These are phyloP conservation scores for Fusarium vanettenii DNA, from an alignment of 2,329 filamentous ascomycete species.

Conservation along the genomic window DNA sequence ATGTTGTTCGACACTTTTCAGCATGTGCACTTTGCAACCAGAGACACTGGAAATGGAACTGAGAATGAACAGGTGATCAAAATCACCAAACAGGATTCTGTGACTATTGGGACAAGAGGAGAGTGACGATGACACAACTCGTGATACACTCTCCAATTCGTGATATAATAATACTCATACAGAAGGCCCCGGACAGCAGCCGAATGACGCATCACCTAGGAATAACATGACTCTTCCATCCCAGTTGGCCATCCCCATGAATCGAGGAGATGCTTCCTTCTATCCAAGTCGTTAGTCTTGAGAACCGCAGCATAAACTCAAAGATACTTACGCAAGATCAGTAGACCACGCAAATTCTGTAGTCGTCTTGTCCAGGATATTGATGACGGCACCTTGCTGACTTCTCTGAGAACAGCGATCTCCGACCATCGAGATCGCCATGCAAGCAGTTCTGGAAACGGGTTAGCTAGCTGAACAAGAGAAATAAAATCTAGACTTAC, in stretches of 20 bases:
- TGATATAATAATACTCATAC: not conserved
- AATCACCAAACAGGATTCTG: not conserved
- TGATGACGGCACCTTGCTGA: conserved; percentile 19
- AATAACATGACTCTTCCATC: not conserved
- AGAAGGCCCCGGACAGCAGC: not conserved
- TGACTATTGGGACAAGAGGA: rapidly evolving
- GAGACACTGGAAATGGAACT: not conserved
- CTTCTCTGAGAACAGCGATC: conserved; percentile 41
- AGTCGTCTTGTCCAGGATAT: conserved; percentile 21
- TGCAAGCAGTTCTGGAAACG: conserved; percentile 30
- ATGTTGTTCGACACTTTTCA: not conserved
- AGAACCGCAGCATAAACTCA: not conserved
- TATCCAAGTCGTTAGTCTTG: not conserved
- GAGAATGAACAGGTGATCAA: not conserved
- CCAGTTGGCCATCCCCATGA: conserved; percentile 18
- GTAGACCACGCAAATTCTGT: conserved; percentile 20
- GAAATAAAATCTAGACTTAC: conserved; percentile 7
- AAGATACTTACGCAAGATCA: conserved; percentile 9
- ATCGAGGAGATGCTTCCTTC: conserved; percentile 25
- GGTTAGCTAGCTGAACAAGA: not conserved
- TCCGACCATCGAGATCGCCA: conserved; percentile 45
- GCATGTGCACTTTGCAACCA: not conserved
- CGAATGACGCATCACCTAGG: not conserved
- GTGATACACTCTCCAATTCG: not conserved
- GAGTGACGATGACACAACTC: not conserved